These are phyloP conservation scores for Tricholoma furcatifolium DNA, from an alignment of 768 basidiomycete species.

Conservation along the genomic window DNA sequence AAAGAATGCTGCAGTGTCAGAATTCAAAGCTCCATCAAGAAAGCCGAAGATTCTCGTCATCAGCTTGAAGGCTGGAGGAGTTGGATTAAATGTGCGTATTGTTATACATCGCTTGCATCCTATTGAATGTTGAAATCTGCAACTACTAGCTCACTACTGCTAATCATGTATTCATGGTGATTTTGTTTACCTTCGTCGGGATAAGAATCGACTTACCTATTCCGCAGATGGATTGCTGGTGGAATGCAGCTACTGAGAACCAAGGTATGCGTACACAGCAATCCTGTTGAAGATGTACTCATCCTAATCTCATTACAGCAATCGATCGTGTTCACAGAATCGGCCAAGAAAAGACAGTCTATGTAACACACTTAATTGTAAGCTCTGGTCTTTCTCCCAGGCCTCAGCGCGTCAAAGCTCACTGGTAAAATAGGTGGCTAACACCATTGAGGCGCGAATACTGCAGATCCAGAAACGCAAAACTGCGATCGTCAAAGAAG, in stretches of 20 bases:
- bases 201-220: constrained; percentile 4
- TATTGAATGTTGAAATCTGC: constrained; percentile 4
- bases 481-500: constrained; percentile 83
- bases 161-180: constrained; percentile 85
- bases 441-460: constrained; percentile 81
- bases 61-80: constrained; percentile 89
- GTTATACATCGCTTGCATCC: not conserved
- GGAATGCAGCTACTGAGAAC: constrained; percentile 82
- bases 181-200: constrained; percentile 10
- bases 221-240: constrained; percentile 87
- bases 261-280: constrained; percentile 48
- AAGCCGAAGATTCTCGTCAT: constrained; percentile 77
- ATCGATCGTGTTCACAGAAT: constrained; percentile 86
- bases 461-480: constrained; percentile 83
- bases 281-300: not conserved
- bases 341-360: constrained; percentile 79
- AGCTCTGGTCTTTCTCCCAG: constrained; percentile 19
- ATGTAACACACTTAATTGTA: constrained; percentile 85
- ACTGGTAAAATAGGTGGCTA: constrained; percentile 44
- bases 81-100: constrained; percentile 72
- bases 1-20: constrained; percentile 68
- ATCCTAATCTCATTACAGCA: constrained; percentile 37
- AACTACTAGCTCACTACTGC: constrained; percentile 65
- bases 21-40: constrained; percentile 69
- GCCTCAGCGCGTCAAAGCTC: not conserved